These are phyloP conservation scores for Trifolium repens DNA, from an alignment of 306 rosid genomes.

Conservation along the genomic window DNA sequence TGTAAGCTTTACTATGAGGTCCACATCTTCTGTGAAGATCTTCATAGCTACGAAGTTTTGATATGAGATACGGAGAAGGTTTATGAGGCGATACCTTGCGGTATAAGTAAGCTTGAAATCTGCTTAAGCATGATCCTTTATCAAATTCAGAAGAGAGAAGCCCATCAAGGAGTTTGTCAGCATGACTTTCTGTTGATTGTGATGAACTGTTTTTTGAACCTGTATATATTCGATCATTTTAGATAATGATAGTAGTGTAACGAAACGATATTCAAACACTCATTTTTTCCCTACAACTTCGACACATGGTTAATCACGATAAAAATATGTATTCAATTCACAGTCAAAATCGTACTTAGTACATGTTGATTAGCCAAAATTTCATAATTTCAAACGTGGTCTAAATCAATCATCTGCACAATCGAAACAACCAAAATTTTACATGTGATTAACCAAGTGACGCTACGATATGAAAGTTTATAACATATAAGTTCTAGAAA, in stretches of 20 bases:
- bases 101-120: conserved; percentile 49
- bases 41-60: conserved; percentile 60
- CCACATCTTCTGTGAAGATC: conserved; percentile 57
- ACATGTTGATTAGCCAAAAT: too few relatives aligned
- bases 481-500: not conserved
- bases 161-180: conserved; percentile 40
- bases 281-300: too few relatives aligned
- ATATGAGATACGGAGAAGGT: conserved; percentile 58
- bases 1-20: conserved; percentile 45
- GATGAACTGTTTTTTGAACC: conserved; percentile 13
- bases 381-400: too few relatives aligned
- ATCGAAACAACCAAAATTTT: too few relatives aligned
- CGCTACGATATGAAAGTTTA: not conserved
- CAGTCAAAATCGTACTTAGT: too few relatives aligned
- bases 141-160: conserved; percentile 55
- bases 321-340: too few relatives aligned
- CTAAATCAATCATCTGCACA: too few relatives aligned
- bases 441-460: too few relatives aligned
- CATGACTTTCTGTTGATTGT: not conserved
- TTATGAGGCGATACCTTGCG: conserved; percentile 49
- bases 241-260: too few relatives aligned
- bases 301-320: too few relatives aligned
- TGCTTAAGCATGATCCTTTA: conserved; percentile 57
- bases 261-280: too few relatives aligned
- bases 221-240: not conserved